Evolutionary conservation across 2,329 filamentous ascomycete species (phyloP), one percentile per base, ranked within the genome.

Genomic region (Aschersonia sp.): DNA sequence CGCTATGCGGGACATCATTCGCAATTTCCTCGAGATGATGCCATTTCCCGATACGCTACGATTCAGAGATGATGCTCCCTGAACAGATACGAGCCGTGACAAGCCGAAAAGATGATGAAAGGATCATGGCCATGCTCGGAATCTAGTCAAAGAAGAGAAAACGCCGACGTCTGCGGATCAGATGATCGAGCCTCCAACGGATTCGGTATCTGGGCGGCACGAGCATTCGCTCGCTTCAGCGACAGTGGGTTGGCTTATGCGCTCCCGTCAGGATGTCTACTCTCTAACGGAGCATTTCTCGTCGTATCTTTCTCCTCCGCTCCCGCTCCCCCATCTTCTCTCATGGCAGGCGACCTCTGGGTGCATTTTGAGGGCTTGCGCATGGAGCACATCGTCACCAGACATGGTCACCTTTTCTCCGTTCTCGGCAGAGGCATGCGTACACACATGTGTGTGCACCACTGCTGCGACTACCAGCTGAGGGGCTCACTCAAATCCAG

Each of bases 171-270:
- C 35, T 7, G 20, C 41, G 20, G 6, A 35, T 41, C n/a, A 43
- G 35, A 45, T 9, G 47, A 45, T 38, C n/a, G 32, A 31, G 38
- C 47, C 9, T 38, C 47, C 7, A 45, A 31, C 30, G 32, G 31
- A 31, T 20, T 45, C 31, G 28, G 38, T 32, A 38, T 38, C 45
- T 41, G 43, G 40, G 47, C 47, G 43, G 38, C 47, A 43, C 44
- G 35, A 12, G 35, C 35, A 12, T 12, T 38, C 35, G 2, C 35
- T 12, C 35, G 7, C 35, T 12, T 12, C 3, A 38, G 4, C 35
- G 4, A 38, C 3, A 38, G 35, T 38, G 35, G 35, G 7, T 38
- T 38, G 35, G 35, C 35, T 38, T 7, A 6, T 10, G 6, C 32
- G 6, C 32, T 38, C 6, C 32, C 10, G 6, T 20, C 20, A 20